Evolutionary conservation across 805 yeast genomes (phyloP), one percentile per base, ranked within the genome.

Genomic region (Hanseniaspora jakobsenii): DNA sequence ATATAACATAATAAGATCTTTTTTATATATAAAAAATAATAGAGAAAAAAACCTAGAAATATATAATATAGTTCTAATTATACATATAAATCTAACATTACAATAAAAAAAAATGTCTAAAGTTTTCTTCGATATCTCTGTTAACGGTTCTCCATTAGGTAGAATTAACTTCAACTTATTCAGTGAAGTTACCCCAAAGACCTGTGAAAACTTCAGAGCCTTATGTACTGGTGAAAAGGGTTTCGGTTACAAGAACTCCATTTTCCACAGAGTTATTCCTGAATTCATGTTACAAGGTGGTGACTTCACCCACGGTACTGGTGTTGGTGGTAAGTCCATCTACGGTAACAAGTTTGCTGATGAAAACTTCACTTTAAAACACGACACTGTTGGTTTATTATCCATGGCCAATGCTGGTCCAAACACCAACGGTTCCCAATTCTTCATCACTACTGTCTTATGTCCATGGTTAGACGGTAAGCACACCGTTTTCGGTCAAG

Each of bases 201-300:
- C 87, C 42, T 71, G 82, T 54, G 85, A 78, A 65, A 80, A 80
- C 66, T 80, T 80, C 73, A 73, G 82, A 69, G 85, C 86, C 47
- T 65, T 80, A 55, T 75, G 81, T 62, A 80, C 95, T 51, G 95
- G 95, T 56, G 95, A 84, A 71, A 81, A 84, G 72, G 94, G 69
- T 0, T 82, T 69, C 58, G 95, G 95, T 49, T 86, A 78, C 75
- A 78, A 78, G 62, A 74, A 72, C 58, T 82, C 93, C 39, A 70
- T 78, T 53, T 85, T 86, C 85, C 95, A 85, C 78, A 79, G 94
- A 71, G 84, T 85, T 53, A 84, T 85, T 57, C 94, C 95, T 53
- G 78, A 81, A 65, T 87, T 87, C 73, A 87, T 87, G 97, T 72
- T 89, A 63, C 97, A 87, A 73, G 96, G 87, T 63, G 89, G 89